Percentiles rank a stretch among this genome's conserved stretches.
Conservation (phyloP, 164 flowering plant species). For the Nymphaea colorata region DNA sequence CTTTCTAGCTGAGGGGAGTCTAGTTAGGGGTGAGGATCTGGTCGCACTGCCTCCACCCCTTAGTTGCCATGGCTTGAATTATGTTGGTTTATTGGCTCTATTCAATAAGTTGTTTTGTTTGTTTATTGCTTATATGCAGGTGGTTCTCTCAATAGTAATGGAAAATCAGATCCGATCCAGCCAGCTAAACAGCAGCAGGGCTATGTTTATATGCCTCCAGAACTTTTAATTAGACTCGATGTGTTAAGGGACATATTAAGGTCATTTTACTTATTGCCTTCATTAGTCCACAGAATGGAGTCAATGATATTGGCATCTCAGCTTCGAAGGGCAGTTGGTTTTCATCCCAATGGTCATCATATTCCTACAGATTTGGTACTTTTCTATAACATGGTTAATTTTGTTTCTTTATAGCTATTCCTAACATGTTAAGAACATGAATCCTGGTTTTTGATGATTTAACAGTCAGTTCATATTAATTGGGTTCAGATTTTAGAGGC, state of each 20-base stretch:
- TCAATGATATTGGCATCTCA: slow-evolving; percentile 86
- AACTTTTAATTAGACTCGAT: slow-evolving; percentile 47
- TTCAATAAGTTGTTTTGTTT: background rate
- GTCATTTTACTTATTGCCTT: slow-evolving; percentile 78
- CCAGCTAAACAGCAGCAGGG: slow-evolving; percentile 20
- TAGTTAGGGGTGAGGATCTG: no score
- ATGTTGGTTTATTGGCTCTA: background rate
- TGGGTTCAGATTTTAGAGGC: slow-evolving; percentile 73
- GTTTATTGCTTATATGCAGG: slow-evolving; percentile 9
- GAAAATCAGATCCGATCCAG: slow-evolving; percentile 1
- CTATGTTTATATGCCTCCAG: slow-evolving; percentile 79
- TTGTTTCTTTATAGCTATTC: background rate
- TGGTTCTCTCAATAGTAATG: slow-evolving; percentile 12
- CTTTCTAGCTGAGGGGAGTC: no score
- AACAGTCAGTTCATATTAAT: background rate
- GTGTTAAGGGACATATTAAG: slow-evolving; percentile 31
- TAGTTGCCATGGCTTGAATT: background rate
- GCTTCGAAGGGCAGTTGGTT: slow-evolving; percentile 55
- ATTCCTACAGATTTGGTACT: slow-evolving; percentile 62
- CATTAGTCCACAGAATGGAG: slow-evolving; percentile 79
- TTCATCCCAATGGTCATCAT: slow-evolving; percentile 17
- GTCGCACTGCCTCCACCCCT: no score
- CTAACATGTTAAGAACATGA: background rate
- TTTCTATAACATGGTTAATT: no score
- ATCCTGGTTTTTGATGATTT: background rate